phyloP scores from a whole-genome alignment of 192 early-diverging fungal genomes.

The Gonapodya prolifera region DNA sequence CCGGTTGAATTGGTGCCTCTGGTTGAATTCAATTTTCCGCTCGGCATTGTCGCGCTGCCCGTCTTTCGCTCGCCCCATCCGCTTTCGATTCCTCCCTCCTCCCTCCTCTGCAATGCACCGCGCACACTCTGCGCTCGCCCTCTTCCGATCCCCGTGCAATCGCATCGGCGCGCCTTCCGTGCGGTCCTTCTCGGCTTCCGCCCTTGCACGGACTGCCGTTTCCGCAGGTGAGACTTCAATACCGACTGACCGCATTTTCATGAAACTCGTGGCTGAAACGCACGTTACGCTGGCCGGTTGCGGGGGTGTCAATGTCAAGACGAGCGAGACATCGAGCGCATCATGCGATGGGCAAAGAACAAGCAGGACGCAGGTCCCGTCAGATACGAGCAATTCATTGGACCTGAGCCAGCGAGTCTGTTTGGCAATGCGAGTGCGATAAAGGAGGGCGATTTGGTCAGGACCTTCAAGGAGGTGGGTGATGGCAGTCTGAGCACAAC shows the following conservation, averaged over 20 bases:
- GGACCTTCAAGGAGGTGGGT: not conserved
- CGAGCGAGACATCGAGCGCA: not conserved
- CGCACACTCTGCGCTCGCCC: not conserved
- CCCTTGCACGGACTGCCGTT: not conserved
- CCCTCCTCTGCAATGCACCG: too few relatives aligned
- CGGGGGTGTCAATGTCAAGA: not conserved
- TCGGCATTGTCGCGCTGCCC: too few relatives aligned
- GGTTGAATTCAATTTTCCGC: too few relatives aligned
- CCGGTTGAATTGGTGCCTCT: too few relatives aligned
- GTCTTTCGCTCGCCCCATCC: too few relatives aligned
- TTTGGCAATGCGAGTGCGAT: not conserved
- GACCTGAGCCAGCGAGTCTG: not conserved
- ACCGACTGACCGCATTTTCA: not conserved
- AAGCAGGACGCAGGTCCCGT: not conserved
- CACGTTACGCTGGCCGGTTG: not conserved
- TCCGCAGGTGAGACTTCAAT: not conserved
- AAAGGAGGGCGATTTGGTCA: not conserved
- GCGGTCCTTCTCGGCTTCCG: not conserved
- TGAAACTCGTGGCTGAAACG: not conserved
- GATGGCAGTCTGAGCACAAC: too few relatives aligned
- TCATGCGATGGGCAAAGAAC: not conserved
- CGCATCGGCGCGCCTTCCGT: not conserved
- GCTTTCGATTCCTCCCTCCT: too few relatives aligned
- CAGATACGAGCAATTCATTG: not conserved
- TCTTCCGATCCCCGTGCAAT: not conserved